phyloP scores from a whole-genome alignment of 176 grass and related monocot genomes.

The Panicum miliaceum region DNA sequence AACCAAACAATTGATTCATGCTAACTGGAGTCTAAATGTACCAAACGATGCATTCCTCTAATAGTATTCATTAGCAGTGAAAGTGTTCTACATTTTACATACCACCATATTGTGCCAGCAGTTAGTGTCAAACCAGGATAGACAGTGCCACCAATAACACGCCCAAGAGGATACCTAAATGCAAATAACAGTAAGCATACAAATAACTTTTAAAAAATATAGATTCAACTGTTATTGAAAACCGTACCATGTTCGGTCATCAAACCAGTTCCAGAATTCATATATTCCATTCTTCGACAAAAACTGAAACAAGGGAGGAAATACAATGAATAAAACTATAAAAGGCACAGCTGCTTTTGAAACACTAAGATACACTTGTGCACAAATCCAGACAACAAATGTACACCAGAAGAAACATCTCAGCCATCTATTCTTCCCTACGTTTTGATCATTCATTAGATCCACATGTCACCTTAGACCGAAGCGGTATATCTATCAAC shows the following conservation, averaged over 20 bases:
- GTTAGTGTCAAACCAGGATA: constrained; percentile 97
- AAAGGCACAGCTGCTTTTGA: not conserved
- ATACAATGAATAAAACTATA: not conserved
- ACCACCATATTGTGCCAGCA: constrained; percentile 96
- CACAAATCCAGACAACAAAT: constrained; percentile 11
- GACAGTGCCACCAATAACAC: constrained; percentile 92
- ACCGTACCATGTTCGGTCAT: constrained; percentile 90
- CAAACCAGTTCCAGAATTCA: constrained; percentile 99
- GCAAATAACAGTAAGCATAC: constrained; percentile 30
- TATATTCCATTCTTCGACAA: constrained; percentile 99
- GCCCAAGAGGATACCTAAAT: constrained; percentile 96
- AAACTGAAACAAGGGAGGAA: constrained; percentile 64
- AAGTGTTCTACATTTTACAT: constrained; percentile 13
- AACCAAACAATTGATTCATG: constrained; percentile 26
- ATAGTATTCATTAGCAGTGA: not conserved
- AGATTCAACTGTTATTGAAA: not conserved
- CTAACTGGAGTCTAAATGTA: not conserved
- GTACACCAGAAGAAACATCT: not conserved
- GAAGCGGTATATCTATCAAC: too few relatives aligned
- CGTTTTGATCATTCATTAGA: not conserved
- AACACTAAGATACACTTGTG: not conserved
- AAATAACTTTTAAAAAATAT: constrained; percentile 24
- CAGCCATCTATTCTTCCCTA: not conserved
- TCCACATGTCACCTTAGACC: not conserved
- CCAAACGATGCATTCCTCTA: not conserved